phyloP scores from a whole-genome alignment of 441 rosid species.

The Raphanus hybrid region DNA sequence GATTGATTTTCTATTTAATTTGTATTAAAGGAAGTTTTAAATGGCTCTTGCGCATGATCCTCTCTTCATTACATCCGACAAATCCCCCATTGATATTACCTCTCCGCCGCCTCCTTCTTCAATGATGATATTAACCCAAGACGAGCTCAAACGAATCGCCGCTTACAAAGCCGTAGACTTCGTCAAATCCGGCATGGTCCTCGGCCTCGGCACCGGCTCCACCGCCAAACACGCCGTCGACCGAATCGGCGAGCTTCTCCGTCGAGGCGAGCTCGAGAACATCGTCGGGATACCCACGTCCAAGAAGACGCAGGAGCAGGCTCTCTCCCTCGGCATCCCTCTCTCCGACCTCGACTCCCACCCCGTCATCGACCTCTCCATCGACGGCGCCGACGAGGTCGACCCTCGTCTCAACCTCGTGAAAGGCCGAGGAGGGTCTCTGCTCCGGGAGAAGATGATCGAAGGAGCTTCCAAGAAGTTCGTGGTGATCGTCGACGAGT shows the following conservation, averaged over 20 bases:
- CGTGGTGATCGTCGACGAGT: slow-evolving; percentile 77
- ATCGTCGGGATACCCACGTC: slow-evolving; percentile 91
- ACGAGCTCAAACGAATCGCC: slow-evolving; percentile 83
- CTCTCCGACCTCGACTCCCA: slow-evolving; percentile 78
- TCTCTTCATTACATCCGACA: slow-evolving; percentile 58
- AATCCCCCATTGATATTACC: slow-evolving; percentile 48
- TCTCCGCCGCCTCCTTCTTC: slow-evolving; percentile 42
- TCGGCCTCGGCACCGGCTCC: slow-evolving; percentile 96
- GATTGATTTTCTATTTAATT: background rate
- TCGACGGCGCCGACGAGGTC: slow-evolving; percentile 98
- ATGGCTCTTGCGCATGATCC: slow-evolving; percentile 73
- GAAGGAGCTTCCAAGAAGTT: slow-evolving; percentile 84
- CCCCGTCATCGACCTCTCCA: slow-evolving; percentile 78
- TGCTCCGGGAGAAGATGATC: slow-evolving; percentile 91
- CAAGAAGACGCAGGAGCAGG: slow-evolving; percentile 76
- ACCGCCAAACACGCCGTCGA: slow-evolving; percentile 95
- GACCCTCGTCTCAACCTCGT: slow-evolving; percentile 79
- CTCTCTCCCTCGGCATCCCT: slow-evolving; percentile 78
- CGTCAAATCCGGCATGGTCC: slow-evolving; percentile 91
- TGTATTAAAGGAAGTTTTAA: background rate
- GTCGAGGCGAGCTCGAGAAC: slow-evolving; percentile 67
- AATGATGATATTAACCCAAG: slow-evolving; percentile 58
- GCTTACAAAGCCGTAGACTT: slow-evolving; percentile 95
- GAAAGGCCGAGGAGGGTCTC: slow-evolving; percentile 93
- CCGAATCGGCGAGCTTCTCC: slow-evolving; percentile 84